These are phyloP conservation scores for Geotrichum siamense DNA, from an alignment of 1,139 yeast species.

Conservation along the genomic window DNA sequence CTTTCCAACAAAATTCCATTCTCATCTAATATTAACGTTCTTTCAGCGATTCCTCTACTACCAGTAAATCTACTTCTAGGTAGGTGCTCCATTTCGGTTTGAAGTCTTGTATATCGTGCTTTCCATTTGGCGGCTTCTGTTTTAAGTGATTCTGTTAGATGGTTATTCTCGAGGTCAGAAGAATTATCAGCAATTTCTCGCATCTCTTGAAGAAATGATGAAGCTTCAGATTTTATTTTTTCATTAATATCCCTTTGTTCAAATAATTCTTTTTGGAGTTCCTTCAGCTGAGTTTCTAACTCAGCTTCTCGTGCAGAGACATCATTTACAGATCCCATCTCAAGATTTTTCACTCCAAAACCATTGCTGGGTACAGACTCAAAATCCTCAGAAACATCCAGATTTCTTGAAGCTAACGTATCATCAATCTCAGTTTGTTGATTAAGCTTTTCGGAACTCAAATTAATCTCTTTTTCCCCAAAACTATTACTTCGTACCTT, in stretches of 20 bases:
- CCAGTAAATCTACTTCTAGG: background rate
- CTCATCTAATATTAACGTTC: conserved; percentile 4
- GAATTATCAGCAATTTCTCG: conserved; percentile 32
- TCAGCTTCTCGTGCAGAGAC: conserved; percentile 6
- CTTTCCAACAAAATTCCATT: conserved; percentile 27
- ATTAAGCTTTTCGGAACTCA: too few species aligned
- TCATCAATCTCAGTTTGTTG: too few species aligned
- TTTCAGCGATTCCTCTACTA: conserved; percentile 3
- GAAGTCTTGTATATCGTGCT: conserved; percentile 31
- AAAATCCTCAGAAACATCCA: too few species aligned
- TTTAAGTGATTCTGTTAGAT: conserved; percentile 31
- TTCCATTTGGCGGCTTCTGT: conserved; percentile 37
- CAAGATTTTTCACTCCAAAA: conserved; percentile 34
- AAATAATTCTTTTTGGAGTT: background rate
- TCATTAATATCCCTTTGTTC: conserved; percentile 5
- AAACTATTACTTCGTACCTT: conserved; percentile 19
- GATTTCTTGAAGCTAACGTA: too few species aligned
- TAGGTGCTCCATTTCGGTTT: conserved; percentile 19
- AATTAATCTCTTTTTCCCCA: conserved; percentile 12
- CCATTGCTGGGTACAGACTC: conserved; percentile 31
- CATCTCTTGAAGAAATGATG: conserved; percentile 37
- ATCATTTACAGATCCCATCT: background rate
- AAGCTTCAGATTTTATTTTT: conserved; percentile 37
- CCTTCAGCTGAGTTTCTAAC: conserved; percentile 17
- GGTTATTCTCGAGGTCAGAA: conserved; percentile 24